Conservation (phyloP, 2,329 filamentous ascomycete genomes). For the Verticillium tricorpus region DNA sequence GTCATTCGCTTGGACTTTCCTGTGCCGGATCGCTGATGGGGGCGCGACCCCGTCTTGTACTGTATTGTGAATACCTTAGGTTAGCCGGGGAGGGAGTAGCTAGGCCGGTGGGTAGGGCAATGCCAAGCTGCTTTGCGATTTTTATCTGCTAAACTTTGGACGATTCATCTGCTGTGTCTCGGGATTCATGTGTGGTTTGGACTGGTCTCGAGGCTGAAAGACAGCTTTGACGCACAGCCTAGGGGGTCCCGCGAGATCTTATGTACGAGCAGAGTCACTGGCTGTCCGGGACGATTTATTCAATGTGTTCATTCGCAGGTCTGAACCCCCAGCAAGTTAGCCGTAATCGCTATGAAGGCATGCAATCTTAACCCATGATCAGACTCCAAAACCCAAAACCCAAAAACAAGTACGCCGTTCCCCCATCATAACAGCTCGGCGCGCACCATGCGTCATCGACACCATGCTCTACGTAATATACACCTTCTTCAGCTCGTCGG, state of each 20-base stretch:
- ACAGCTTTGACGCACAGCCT: no score
- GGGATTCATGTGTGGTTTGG: no score
- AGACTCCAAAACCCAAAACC: no score
- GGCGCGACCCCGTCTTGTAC: slow-evolving; percentile 7
- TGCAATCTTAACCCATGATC: no score
- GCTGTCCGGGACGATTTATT: not conserved
- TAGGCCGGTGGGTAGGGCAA: not conserved
- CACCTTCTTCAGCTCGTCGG: slow-evolving; percentile 72
- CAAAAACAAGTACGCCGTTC: no score
- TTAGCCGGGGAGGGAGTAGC: not conserved
- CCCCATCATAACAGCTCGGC: not conserved
- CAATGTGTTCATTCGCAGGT: no score
- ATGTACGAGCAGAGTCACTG: no score
- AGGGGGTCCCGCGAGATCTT: no score
- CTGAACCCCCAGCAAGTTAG: no score
- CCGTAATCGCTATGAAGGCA: no score
- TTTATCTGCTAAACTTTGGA: not conserved
- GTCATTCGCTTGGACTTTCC: not conserved
- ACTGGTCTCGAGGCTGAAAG: no score
- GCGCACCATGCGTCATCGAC: not conserved
- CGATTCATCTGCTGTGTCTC: not conserved
- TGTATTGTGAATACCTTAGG: slow-evolving; percentile 14
- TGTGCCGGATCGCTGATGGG: not conserved
- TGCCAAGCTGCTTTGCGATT: not conserved
- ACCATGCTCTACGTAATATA: slow-evolving; percentile 64